Evolutionary conservation across 2,329 filamentous ascomycete genomes (phyloP).

Genomic region (Aspergillus pseudoviridinutans): DNA sequence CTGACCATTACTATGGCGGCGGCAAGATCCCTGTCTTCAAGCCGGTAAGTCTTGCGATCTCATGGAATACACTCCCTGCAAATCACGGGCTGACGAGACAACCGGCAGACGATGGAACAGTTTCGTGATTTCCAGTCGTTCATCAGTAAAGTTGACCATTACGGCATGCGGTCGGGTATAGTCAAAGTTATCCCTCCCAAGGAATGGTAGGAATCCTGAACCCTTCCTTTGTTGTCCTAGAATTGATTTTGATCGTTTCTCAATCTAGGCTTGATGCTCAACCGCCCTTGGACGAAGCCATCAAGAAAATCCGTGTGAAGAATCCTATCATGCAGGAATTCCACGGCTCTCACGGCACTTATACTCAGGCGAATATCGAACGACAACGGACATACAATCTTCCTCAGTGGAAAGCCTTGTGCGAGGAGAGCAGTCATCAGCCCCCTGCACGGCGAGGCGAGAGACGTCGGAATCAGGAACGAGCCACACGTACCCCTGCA

Average conservation of each 20-base stretch:
- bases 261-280: constrained; percentile 61
- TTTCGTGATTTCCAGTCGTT: constrained; percentile 92
- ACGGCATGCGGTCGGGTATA: constrained; percentile 97
- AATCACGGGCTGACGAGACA: constrained; percentile 16
- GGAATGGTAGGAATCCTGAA: constrained; percentile 68
- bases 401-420: constrained; percentile 90
- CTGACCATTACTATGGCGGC: constrained; percentile 80
- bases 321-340: constrained; percentile 99
- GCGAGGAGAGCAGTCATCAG: constrained; percentile 92
- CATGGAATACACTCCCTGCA: neutral
- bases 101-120: constrained; percentile 72
- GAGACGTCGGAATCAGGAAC: constrained; percentile 48
- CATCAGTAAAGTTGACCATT: constrained; percentile 83
- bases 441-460: constrained; percentile 82
- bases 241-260: constrained; percentile 1
- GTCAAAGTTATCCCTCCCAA: constrained; percentile 90
- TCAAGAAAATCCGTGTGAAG: constrained; percentile 89
- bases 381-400: constrained; percentile 95
- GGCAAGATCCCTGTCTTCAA: constrained; percentile 89
- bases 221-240: neutral
- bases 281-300: constrained; percentile 72
- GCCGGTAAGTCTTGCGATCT: constrained; percentile 56
- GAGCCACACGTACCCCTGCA: constrained; percentile 36
- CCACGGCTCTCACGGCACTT: constrained; percentile 89
- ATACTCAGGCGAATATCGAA: constrained; percentile 94